Evolutionary conservation across 2,329 filamentous ascomycete genomes (phyloP).

Genomic region (Parasarocladium wereldwijsianum): DNA sequence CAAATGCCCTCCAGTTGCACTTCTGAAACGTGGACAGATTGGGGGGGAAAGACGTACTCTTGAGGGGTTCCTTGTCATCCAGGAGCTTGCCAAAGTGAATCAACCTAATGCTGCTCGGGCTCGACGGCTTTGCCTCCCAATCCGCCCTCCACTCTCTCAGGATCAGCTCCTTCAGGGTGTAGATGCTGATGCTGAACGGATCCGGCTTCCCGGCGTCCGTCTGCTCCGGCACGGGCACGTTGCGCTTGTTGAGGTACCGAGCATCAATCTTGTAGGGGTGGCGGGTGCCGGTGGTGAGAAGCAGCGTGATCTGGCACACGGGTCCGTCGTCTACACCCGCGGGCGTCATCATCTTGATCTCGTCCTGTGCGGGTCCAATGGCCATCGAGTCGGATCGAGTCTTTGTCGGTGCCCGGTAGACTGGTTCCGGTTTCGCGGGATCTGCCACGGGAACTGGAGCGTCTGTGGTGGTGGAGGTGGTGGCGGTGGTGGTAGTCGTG

Average conservation of each 20-base stretch:
- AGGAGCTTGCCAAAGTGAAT: conserved; percentile 86
- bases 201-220: conserved; percentile 48
- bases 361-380: conserved; percentile 27
- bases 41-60: conserved; percentile 42
- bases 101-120: conserved; percentile 76
- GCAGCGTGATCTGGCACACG: conserved; percentile 62
- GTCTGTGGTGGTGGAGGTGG: too few species aligned
- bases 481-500: conserved; percentile 7
- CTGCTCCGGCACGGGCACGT: conserved; percentile 58
- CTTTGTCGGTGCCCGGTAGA: conserved; percentile 16
- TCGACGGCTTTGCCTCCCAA: conserved; percentile 77
- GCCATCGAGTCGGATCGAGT: conserved; percentile 22
- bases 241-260: conserved; percentile 68
- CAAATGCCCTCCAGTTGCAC: too few species aligned
- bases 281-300: conserved; percentile 66
- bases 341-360: conserved; percentile 21
- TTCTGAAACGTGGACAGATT: neutral
- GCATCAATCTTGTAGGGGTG: conserved; percentile 86
- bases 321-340: conserved; percentile 18
- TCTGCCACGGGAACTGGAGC: conserved; percentile 6
- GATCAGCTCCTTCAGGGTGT: conserved; percentile 88
- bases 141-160: conserved; percentile 84
- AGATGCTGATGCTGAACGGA: conserved; percentile 81
- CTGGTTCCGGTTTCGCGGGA: conserved; percentile 5
- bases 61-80: conserved; percentile 74